Evolutionary conservation across 192 early-diverging fungal genomes (phyloP), one percentile per base, ranked within the genome.

Genomic region (Coemansia sp.): DNA sequence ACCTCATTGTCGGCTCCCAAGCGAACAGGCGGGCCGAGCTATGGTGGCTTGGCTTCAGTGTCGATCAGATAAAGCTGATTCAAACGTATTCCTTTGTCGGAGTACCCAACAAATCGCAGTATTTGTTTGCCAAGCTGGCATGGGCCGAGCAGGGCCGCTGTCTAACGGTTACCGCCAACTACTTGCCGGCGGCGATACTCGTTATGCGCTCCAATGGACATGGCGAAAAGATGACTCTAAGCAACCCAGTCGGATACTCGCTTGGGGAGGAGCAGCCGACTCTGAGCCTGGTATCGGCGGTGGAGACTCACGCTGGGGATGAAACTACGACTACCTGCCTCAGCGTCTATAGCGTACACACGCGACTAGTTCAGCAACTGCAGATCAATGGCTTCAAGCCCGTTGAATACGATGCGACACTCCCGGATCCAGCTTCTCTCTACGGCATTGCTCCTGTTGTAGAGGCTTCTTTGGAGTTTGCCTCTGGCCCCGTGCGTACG

Each of bases 281-380:
- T 0, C 57, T 82, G 40, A 82, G 74, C 38, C 39, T 82, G 16
- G 74, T 74, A 2, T 52, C 80, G 24, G 63, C 71, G 1, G 65
- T 74, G 31, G 80, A 82, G 65, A 40, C 71, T 9, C 68, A 67
- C 27, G 57, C 43, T 27, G 33, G 38, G 10, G 74, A 36, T 1
- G 60, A 49, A 1, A 0, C 46, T 3, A n/a, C 64, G 22, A 60
- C 65, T 1, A 18, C 69, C 1, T 61, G 38, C 20, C 68, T 82
- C 52, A 82, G 80, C 58, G 58, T 82, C 27, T 82, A 82, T 41
- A 67, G 75, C 62, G 80, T 82, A 20, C 80, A 82, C 40, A 73
- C 74, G 49, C 80, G 80, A 43, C 70, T 77, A 22, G 74, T 82
- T 1, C 80, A 82, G 55, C 80, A 82, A 72, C 66, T 82, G 12